These are phyloP conservation scores for Chrysochromulina tobinii DNA, from an alignment of 78 protist species.

Conservation along the genomic window DNA sequence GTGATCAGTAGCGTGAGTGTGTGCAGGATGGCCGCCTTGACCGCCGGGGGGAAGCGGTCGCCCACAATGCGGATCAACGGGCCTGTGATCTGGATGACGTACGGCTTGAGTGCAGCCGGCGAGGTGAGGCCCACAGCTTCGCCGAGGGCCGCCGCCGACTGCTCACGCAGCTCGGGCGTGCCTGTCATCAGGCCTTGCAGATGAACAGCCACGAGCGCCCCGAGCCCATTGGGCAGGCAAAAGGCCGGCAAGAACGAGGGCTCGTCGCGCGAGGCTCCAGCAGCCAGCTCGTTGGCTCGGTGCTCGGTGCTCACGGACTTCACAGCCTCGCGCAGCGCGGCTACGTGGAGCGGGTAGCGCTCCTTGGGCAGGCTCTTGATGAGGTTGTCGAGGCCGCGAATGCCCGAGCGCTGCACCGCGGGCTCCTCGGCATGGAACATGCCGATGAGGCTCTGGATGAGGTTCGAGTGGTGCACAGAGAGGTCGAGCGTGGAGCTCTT, in stretches of 20 bases:
- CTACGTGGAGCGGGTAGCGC: background rate
- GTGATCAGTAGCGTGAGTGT: constrained; percentile 69
- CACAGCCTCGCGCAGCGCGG: constrained; percentile 25
- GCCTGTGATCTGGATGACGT: constrained; percentile 79
- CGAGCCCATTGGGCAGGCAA: constrained; percentile 70
- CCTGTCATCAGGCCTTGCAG: constrained; percentile 78
- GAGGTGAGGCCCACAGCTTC: constrained; percentile 58
- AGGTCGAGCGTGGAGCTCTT: no score
- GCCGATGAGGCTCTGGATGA: background rate
- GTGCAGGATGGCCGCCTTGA: constrained; percentile 61
- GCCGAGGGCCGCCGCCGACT: constrained; percentile 76
- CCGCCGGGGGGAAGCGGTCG: constrained; percentile 78
- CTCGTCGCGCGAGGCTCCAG: background rate
- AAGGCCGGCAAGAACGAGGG: constrained; percentile 43
- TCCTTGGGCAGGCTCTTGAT: constrained; percentile 3
- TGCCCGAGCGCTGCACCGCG: background rate
- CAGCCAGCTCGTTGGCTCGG: background rate
- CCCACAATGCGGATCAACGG: constrained; percentile 87
- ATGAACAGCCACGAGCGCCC: constrained; percentile 66
- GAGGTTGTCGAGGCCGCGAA: background rate
- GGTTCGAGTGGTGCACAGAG: no score
- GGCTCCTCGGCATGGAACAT: background rate
- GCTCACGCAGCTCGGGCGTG: constrained; percentile 75
- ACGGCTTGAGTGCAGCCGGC: constrained; percentile 67
- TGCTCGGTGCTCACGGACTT: background rate